Base-by-base conservation (phyloP, 257 asterid species). In the Solanum appendiculatum region DNA sequence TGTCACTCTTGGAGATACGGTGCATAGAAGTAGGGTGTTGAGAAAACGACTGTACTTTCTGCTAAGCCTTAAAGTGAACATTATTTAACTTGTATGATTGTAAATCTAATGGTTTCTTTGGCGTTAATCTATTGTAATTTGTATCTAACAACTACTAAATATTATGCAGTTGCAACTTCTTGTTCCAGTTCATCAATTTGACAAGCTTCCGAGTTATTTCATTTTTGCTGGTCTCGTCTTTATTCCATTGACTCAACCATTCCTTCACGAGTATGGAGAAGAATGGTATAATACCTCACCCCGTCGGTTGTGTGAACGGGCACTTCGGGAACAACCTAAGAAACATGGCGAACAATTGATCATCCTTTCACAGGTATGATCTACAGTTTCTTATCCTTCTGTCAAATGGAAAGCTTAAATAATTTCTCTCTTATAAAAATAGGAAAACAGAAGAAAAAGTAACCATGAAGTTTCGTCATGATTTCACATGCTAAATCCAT, bases 241-340 rank as follows among this genome's bases (percentile, higher is more conserved):
- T 83, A 77, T 95, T 85, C 99, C 99, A 48, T 87, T 97, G 88
- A 94, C 98, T 36, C 99, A 97, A 88, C 98, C 99, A 21, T 97
- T 91, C 91, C 98, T 97, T 89, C 98, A 95, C 3, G 99, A 97
- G 91, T 97, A 97, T 85, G 99, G 99, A 80, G 99, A 95, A 87
- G 99, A 97, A 88, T 97, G 99, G 99, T 97, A 97, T 89, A 97
- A 95, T 86, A 72, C 98, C 81, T 97, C 98, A 46, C 99, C 99
- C 46, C 98, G 99, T 81, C 92, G 99, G 75, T 92, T 97, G 92
- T 97, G 99, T 88, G 99, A 97, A 89, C 88, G 94, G 89, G 99
- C 99, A 84, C 95, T 95, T 37, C 90, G 93, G 83, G 98, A 95
- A 88, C 92, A 93, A 37, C 98, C 99, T 33, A 88, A 89, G 92